Percentiles rank a stretch among this genome's conserved stretches.
These are phyloP conservation scores for Oryza glaberrima DNA, from an alignment of 176 grass and related monocot species.

Conservation along the genomic window DNA sequence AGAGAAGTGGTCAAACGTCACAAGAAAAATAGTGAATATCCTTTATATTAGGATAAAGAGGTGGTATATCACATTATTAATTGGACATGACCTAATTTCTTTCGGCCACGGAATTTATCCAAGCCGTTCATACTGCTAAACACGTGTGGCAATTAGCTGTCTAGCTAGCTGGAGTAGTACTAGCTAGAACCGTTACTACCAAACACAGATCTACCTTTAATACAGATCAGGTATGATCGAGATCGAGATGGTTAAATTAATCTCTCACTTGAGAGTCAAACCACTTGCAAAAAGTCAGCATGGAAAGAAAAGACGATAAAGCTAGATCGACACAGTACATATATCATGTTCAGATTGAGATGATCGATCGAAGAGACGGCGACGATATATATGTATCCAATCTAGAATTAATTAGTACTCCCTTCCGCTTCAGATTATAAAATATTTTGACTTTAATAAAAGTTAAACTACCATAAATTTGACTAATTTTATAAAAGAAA, in stretches of 20 bases:
- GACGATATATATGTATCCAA: neutral
- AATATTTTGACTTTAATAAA: too few species aligned
- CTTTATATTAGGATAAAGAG: too few species aligned
- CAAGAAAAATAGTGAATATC: too few species aligned
- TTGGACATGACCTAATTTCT: slow-evolving; percentile 45
- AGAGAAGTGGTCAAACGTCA: too few species aligned
- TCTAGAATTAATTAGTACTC: neutral
- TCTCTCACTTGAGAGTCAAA: neutral
- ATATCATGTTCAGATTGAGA: neutral
- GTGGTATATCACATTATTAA: slow-evolving; percentile 22
- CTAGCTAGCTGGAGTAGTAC: neutral
- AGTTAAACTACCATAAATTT: too few species aligned
- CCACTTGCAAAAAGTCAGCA: neutral
- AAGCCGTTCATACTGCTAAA: slow-evolving; percentile 16
- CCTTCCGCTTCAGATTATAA: too few species aligned
- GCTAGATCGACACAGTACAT: neutral
- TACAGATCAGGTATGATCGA: too few species aligned
- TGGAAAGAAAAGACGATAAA: neutral
- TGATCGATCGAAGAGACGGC: neutral
- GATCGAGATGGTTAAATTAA: neutral
- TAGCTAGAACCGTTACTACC: slow-evolving; percentile 12
- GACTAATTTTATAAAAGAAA: too few species aligned
- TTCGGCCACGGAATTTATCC: slow-evolving; percentile 18
- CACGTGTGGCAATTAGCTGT: neutral
- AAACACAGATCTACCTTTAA: neutral